Conservation (phyloP, 2,329 filamentous ascomycete species). For the Cladosporium halotolerans region DNA sequence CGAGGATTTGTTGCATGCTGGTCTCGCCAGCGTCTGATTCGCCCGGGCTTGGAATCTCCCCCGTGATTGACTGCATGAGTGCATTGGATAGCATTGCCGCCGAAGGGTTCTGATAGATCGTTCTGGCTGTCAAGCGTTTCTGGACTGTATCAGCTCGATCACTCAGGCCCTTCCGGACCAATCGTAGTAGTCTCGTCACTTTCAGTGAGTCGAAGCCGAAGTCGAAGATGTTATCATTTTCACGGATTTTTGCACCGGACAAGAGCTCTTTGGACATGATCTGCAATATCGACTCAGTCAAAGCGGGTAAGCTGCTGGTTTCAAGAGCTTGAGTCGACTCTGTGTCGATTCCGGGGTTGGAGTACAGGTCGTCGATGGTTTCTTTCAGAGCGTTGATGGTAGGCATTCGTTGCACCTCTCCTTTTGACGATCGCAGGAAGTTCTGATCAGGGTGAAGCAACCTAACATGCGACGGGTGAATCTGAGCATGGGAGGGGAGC, state of each 20-base stretch:
- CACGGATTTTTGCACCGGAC: not conserved
- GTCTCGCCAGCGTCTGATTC: no score
- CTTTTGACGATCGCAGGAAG: constrained; percentile 15
- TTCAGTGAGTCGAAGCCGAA: not conserved
- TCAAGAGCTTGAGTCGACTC: not conserved
- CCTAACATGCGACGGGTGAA: constrained; percentile 39
- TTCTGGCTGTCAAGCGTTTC: constrained; percentile 44
- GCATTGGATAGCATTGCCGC: no score
- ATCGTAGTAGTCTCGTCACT: not conserved
- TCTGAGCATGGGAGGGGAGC: constrained; percentile 36
- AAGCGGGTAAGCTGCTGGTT: not conserved
- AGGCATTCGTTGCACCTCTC: constrained; percentile 11
- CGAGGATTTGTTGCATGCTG: constrained; percentile 35
- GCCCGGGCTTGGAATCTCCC: no score
- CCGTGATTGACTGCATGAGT: no score
- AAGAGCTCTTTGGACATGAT: not conserved
- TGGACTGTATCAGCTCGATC: constrained; percentile 35
- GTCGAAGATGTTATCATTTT: not conserved
- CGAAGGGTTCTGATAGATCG: constrained; percentile 35
- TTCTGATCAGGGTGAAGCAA: constrained; percentile 19
- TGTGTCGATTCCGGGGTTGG: not conserved
- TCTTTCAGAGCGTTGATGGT: constrained; percentile 6
- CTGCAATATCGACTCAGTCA: not conserved
- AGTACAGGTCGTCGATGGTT: constrained; percentile 1
- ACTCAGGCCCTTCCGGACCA: not conserved